phyloP scores from a whole-genome alignment of 768 basidiomycete genomes.

The Lentinus tigrinus region DNA sequence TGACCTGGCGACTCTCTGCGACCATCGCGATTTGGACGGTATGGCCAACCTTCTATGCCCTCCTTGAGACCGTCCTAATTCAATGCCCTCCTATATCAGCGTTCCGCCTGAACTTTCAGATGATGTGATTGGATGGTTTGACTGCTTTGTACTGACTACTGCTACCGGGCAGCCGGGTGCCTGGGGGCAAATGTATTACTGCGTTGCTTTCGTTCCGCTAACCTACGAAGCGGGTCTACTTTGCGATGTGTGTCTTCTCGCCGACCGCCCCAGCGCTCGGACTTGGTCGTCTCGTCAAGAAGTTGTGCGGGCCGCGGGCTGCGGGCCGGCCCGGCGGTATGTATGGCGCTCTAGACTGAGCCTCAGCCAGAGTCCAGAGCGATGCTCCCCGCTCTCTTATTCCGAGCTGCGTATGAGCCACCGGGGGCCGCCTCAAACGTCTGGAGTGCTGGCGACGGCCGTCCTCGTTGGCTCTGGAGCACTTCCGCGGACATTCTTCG shows the following conservation, averaged over 20 bases:
- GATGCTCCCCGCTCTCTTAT: background rate
- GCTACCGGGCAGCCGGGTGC: background rate
- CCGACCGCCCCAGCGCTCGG: too few species aligned
- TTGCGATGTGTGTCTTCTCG: too few species aligned
- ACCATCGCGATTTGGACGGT: slow-evolving; percentile 69
- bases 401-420: background rate
- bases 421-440: background rate
- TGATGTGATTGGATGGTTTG: slow-evolving; percentile 7
- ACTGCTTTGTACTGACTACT: background rate
- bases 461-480: slow-evolving; percentile 1
- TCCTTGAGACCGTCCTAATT: background rate
- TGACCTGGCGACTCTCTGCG: slow-evolving; percentile 77
- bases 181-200: background rate
- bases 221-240: too few species aligned
- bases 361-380: background rate
- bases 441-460: background rate
- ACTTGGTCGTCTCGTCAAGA: background rate
- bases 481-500: slow-evolving; percentile 4
- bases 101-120: slow-evolving; percentile 22
- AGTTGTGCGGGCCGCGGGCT: background rate
- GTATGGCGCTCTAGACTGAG: background rate
- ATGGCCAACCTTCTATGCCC: slow-evolving; percentile 10
- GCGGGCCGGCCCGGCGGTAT: background rate
- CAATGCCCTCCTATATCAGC: slow-evolving; percentile 1
- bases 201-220: background rate